phyloP scores from a whole-genome alignment of 2,329 filamentous ascomycete species.

The Sclerotinia glacialis region DNA sequence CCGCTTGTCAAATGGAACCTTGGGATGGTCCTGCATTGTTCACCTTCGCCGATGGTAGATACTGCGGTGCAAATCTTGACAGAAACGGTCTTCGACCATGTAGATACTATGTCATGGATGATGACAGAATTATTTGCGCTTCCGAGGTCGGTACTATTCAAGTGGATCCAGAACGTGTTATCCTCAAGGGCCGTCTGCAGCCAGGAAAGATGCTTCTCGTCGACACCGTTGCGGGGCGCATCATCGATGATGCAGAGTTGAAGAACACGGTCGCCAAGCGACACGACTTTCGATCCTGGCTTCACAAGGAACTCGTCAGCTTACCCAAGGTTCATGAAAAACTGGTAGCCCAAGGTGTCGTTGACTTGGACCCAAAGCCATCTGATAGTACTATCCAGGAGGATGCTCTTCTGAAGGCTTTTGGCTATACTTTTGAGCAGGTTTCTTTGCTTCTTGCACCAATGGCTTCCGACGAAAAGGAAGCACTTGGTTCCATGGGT shows the following conservation, averaged over 20 bases:
- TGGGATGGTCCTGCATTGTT: slow-evolving; percentile 97
- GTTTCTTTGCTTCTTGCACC: slow-evolving; percentile 87
- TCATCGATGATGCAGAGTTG: slow-evolving; percentile 90
- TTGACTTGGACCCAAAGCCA: slow-evolving; percentile 65
- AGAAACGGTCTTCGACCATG: slow-evolving; percentile 93
- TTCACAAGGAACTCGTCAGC: slow-evolving; percentile 80
- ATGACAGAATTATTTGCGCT: slow-evolving; percentile 95
- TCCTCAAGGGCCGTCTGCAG: slow-evolving; percentile 91
- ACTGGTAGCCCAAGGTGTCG: slow-evolving; percentile 53
- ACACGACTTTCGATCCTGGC: slow-evolving; percentile 84
- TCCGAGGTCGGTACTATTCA: slow-evolving; percentile 93
- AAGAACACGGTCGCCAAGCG: slow-evolving; percentile 85
- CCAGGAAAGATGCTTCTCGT: slow-evolving; percentile 95
- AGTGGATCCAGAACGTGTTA: slow-evolving; percentile 83
- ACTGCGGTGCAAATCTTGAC: slow-evolving; percentile 95
- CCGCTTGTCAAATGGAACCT: slow-evolving; percentile 97
- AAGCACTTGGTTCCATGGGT: slow-evolving; percentile 95
- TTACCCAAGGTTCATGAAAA: slow-evolving; percentile 71
- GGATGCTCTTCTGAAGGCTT: slow-evolving; percentile 79
- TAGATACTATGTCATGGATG: slow-evolving; percentile 94
- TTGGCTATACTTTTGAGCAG: slow-evolving; percentile 94
- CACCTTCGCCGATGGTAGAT: slow-evolving; percentile 93
- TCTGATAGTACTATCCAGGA: slow-evolving; percentile 73
- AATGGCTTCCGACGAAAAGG: slow-evolving; percentile 97
- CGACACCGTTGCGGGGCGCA: slow-evolving; percentile 84